A percentile compares a stretch with the other conserved stretches of the same genome.
These are phyloP conservation scores for Secale cereale DNA, from an alignment of 176 grass and related monocot species.

Conservation along the genomic window DNA sequence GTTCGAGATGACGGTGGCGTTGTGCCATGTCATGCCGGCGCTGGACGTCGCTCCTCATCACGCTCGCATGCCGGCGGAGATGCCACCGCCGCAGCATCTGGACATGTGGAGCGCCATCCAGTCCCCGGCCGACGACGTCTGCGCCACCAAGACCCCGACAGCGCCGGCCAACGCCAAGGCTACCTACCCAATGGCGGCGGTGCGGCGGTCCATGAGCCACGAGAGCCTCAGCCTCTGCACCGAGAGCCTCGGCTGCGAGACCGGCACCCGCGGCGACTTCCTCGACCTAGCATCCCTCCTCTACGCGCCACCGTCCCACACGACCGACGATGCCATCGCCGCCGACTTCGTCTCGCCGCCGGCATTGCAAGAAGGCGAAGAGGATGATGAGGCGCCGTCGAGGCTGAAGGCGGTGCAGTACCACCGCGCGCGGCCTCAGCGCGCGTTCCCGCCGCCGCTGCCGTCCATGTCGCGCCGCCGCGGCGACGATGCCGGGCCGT, in stretches of 20 bases:
- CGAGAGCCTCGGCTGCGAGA: constrained; percentile 70
- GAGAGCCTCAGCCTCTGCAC: constrained; percentile 67
- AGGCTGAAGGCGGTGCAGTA: constrained; percentile 35
- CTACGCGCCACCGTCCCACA: background rate
- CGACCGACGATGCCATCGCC: background rate
- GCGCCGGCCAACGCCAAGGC: background rate
- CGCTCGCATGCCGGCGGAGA: background rate
- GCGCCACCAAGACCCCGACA: background rate
- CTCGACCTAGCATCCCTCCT: background rate
- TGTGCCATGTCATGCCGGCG: constrained; percentile 16
- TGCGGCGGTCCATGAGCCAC: constrained; percentile 45
- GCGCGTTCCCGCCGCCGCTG: constrained; percentile 50
- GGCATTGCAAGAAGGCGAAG: background rate
- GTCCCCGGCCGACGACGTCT: background rate
- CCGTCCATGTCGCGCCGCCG: constrained; percentile 46
- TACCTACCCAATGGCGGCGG: constrained; percentile 20
- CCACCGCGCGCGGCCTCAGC: constrained; percentile 35
- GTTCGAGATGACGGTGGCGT: constrained; percentile 25
- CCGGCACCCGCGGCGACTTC: constrained; percentile 37
- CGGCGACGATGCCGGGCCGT: constrained; percentile 9
- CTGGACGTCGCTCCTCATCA: background rate
- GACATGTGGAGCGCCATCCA: constrained; percentile 50
- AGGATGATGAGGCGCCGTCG: background rate
- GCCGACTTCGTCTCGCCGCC: background rate
- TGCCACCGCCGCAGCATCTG: background rate